phyloP scores from a whole-genome alignment of 208 protist genomes.

The Angomonas deanei region DNA sequence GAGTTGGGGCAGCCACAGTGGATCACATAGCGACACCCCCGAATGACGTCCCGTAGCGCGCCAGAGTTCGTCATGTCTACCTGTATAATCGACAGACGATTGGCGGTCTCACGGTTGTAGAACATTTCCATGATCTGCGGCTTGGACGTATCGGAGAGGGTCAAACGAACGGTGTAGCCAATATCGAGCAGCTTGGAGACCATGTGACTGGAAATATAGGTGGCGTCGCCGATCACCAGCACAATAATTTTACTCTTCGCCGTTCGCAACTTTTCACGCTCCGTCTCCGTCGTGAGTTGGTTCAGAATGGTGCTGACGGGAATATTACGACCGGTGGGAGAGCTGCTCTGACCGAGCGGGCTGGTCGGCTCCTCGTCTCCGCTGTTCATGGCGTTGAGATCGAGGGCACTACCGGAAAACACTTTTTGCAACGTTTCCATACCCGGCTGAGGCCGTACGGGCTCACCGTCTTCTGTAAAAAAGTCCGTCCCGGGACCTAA shows the following conservation, averaged over 20 bases:
- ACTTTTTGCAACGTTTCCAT: conserved; percentile 82
- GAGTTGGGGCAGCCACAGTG: conserved; percentile 74
- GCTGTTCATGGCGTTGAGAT: conserved; percentile 77
- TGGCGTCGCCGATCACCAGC: conserved; percentile 81
- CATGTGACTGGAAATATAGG: conserved; percentile 80
- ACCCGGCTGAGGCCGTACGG: conserved; percentile 73
- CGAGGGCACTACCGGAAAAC: conserved; percentile 84
- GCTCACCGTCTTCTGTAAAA: conserved; percentile 82
- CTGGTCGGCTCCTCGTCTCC: conserved; percentile 17
- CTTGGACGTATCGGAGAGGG: conserved; percentile 39
- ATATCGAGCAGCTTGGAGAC: conserved; percentile 79
- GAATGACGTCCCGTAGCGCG: conserved; percentile 67
- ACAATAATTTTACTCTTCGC: conserved; percentile 80
- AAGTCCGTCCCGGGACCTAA: conserved; percentile 83
- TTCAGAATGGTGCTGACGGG: conserved; percentile 75
- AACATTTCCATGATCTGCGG: conserved; percentile 69
- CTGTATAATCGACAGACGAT: conserved; percentile 59
- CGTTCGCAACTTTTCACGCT: conserved; percentile 60
- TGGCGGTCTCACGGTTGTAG: conserved; percentile 49
- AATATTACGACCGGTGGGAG: conserved; percentile 12
- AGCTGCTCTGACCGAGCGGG: neutral
- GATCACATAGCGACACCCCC: conserved; percentile 82
- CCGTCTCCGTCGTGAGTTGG: conserved; percentile 72
- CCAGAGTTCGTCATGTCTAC: conserved; percentile 74
- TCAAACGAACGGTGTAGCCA: conserved; percentile 83